phyloP scores from a whole-genome alignment of 2,329 filamentous ascomycete species.

The Ophiocordyceps robertsii region DNA sequence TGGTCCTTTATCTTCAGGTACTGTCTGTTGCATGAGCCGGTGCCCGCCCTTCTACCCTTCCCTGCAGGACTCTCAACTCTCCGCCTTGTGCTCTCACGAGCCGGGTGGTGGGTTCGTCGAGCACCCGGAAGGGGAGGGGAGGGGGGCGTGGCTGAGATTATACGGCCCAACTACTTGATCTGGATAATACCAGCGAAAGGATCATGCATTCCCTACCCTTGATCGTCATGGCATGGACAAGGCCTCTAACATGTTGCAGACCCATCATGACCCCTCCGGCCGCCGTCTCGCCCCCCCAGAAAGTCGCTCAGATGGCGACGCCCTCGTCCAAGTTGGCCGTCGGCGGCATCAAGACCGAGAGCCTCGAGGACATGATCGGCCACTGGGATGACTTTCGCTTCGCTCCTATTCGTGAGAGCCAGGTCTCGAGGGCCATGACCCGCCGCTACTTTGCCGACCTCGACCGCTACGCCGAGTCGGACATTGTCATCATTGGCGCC shows the following conservation, averaged over 20 bases:
- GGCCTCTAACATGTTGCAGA: slow-evolving; percentile 16
- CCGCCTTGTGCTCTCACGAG: not conserved
- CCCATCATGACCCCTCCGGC: slow-evolving; percentile 66
- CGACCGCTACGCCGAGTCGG: slow-evolving; percentile 78
- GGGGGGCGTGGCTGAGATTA: slow-evolving; percentile 54
- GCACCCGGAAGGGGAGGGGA: not conserved
- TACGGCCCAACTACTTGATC: slow-evolving; percentile 87
- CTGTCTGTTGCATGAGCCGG: slow-evolving; percentile 49
- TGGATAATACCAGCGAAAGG: slow-evolving; percentile 99
- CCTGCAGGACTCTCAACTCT: not conserved
- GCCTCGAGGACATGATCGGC: slow-evolving; percentile 52
- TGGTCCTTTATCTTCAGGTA: slow-evolving; percentile 26
- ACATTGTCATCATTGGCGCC: slow-evolving; percentile 86
- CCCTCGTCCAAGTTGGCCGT: slow-evolving; percentile 29
- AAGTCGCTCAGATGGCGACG: slow-evolving; percentile 30
- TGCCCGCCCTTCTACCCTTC: slow-evolving; percentile 23
- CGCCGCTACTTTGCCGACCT: slow-evolving; percentile 85
- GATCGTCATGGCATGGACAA: not conserved
- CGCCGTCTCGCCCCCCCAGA: slow-evolving; percentile 46
- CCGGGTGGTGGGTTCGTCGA: not conserved
- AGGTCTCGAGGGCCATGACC: slow-evolving; percentile 89
- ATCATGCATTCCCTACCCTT: slow-evolving; percentile 62
- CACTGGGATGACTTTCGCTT: slow-evolving; percentile 78
- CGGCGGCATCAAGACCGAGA: slow-evolving; percentile 23
- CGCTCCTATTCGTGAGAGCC: slow-evolving; percentile 76